Evolutionary conservation across 106 monocot genomes (phyloP), one percentile per base, ranked within the genome.

Genomic region (Apostasia ramifera): DNA sequence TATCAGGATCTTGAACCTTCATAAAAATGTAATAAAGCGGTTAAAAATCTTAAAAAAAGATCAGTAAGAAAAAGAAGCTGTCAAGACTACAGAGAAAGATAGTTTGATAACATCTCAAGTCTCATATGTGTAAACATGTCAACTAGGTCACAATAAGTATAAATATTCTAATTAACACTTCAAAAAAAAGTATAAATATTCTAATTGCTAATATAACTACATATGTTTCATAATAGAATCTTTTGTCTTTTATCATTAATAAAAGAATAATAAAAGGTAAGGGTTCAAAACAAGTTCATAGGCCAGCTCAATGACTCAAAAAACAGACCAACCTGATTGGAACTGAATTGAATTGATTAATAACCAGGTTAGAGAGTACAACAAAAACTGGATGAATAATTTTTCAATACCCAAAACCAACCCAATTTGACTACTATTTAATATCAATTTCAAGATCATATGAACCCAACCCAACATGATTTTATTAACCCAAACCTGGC

Each of bases 1-100:
- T 90, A 51, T 94, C 87, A 47, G 94, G 94, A 70, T 89, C 83
- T 81, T 69, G 68, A 75, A 94, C 87, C 90, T 90, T 70, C 74
- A 82, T 40, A 79, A 67, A 8, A 55, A 40, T 53, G 6, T 26
- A 40, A 56, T 54, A 6, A 37, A 6, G 6, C 4, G 0, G 58
- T 58, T 39, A 58, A 6, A 39, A 58, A 40, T 5, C 3, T 40
- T 37, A 58, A 37, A 38, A 38, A 58, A 26, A 26, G 26, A 26
- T 26, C 26, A 26, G 26, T 26, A 26, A 26, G 26, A 26, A 26
- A 26, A 26, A 26, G 26, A 26, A 26, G 26, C 26, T 26, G 26
- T 26, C 26, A 26, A 26, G 26, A 26, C 26, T 26, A 0, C 26
- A 26, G 26, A 26, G 26, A 26, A 26, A 26, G 26, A 26, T 26